A percentile compares a stretch with the other conserved stretches of the same genome.
Conservation (phyloP, 495 filamentous ascomycete genomes). For the Penicillium odoratum region DNA sequence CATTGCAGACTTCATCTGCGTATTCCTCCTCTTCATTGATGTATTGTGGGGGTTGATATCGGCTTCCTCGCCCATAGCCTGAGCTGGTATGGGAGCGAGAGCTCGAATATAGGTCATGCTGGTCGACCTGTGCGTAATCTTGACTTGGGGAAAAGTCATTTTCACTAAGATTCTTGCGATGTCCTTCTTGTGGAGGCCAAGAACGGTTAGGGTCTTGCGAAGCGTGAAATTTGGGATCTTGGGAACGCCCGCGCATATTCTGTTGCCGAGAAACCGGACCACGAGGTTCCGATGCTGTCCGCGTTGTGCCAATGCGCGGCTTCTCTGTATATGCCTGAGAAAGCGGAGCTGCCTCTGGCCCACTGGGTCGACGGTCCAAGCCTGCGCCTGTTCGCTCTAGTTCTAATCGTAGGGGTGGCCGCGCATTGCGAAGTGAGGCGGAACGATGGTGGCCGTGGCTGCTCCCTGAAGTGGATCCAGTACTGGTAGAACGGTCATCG, state of each 20-base stretch:
- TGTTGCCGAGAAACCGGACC: slow-evolving; percentile 34
- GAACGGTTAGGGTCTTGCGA: slow-evolving; percentile 16
- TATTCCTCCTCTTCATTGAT: slow-evolving; percentile 75
- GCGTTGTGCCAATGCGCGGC: slow-evolving; percentile 51
- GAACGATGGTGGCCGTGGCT: slow-evolving; percentile 20
- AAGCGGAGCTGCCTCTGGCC: slow-evolving; percentile 8
- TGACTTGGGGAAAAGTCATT: slow-evolving; percentile 14
- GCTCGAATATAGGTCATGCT: slow-evolving; percentile 67
- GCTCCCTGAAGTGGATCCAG: slow-evolving; percentile 13
- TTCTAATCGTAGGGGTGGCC: slow-evolving; percentile 40
- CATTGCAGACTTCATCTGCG: slow-evolving; percentile 66
- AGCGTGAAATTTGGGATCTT: slow-evolving; percentile 10
- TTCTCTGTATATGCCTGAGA: slow-evolving; percentile 29
- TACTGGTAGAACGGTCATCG: slow-evolving; percentile 62
- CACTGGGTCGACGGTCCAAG: slow-evolving; percentile 25
- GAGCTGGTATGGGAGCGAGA: slow-evolving; percentile 17
- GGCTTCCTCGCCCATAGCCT: slow-evolving; percentile 37
- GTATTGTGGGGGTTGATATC: slow-evolving; percentile 53
- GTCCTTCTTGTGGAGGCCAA: slow-evolving; percentile 24
- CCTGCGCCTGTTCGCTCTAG: slow-evolving; percentile 37
- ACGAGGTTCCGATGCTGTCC: slow-evolving; percentile 56
- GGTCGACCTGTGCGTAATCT: slow-evolving; percentile 62
- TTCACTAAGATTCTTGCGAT: slow-evolving; percentile 38
- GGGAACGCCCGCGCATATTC: slow-evolving; percentile 26
- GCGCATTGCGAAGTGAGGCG: slow-evolving; percentile 32